Evolutionary conservation across 495 filamentous ascomycete species (phyloP), one percentile per base, ranked within the genome.

Genomic region (Xylaria sp.): DNA sequence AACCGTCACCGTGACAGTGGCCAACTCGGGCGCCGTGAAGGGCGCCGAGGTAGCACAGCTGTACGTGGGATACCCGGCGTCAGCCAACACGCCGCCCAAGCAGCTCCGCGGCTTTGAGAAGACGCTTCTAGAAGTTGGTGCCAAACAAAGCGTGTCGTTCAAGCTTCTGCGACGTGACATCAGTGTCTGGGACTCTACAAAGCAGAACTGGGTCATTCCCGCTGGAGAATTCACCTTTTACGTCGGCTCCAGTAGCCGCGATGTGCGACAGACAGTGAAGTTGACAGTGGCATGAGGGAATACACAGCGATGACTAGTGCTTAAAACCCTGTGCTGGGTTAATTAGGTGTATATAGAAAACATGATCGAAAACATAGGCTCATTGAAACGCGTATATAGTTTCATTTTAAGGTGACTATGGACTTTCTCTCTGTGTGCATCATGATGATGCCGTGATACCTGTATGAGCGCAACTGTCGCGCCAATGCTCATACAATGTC

Each of bases 1-100:
- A 4, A 88, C 87, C 0, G 82, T 93, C 12, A 83, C 86, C 1
- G 85, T 88, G 4, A 83, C 81, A 5, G 74, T 97, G 31, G 86
- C 81, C 33, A 97, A 97, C 81, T 89, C 88, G 0, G 94, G 95
- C 43, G 21, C 66, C 0, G 85, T 92, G 1, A 75, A 83, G 0
- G 95, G 95, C 2, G 88, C 92, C 72, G 90, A 92, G 63, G 93
- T 97, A 2, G 84, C 94, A 0, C 94, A 97, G 80, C 77, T 90
- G 48, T 88, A 88, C 67, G 63, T 90, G 21, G 70, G 77, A 1
- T 77, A 79, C 35, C 83, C 84, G 1, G 70, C 79, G 44, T 77
- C 77, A 0, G 90, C 90, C 7, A 80, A 81, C 17, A 84, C 89
- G 6, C 88, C 83, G 48, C 83, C 80, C 9, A 83, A 78, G 74